Evolutionary conservation across 805 yeast genomes (phyloP), one percentile per base, ranked within the genome.

Genomic region (Pachysolen tannophilus): DNA sequence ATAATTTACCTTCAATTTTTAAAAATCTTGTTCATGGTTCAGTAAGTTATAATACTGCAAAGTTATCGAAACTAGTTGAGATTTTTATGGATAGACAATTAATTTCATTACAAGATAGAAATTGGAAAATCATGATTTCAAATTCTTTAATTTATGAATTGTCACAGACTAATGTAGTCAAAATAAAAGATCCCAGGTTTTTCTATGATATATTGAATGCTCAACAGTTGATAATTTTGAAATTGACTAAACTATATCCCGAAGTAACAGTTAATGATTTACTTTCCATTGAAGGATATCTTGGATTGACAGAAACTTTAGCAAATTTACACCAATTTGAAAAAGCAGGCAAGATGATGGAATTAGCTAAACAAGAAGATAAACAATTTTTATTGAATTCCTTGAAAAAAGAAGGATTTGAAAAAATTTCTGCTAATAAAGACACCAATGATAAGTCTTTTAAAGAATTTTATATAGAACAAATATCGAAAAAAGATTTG

Each of bases 241-340:
- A n/a, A 6, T 19, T 37, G 10, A 10, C 34, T 6, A 14, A 33
- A n/a, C 19, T 8, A 2, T 14, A 16, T 8, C 27, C 23, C 9
- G 25, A 14, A 8, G 8, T 10, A 10, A 25, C 25, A 21, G 16
- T 30, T 5, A 15, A 17, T 11, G 34, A 28, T 3, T 9, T 37
- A 11, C 11, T 33, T 9, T 33, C 31, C 6, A 25, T 32, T 3
- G 40, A 37, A 15, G 40, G 40, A 4, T 37, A 32, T 13, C n/a
- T 33, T 3, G 40, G 40, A 3, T 7, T 37, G 4, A 15, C 34
- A 6, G 19, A 11, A 3, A 13, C 33, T 2, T 26, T 37, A n/a
- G 27, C 24, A 20, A 11, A 17, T 13, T 8, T 29, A 27, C 32
- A 24, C 8, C 28, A 14, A 23, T 11, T 11, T 14, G 26, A 23